A percentile compares a stretch with the other conserved stretches of the same genome.
Evolutionary conservation across 495 filamentous ascomycete genomes (phyloP).

Genomic region (Penicillium egyptiacum): DNA sequence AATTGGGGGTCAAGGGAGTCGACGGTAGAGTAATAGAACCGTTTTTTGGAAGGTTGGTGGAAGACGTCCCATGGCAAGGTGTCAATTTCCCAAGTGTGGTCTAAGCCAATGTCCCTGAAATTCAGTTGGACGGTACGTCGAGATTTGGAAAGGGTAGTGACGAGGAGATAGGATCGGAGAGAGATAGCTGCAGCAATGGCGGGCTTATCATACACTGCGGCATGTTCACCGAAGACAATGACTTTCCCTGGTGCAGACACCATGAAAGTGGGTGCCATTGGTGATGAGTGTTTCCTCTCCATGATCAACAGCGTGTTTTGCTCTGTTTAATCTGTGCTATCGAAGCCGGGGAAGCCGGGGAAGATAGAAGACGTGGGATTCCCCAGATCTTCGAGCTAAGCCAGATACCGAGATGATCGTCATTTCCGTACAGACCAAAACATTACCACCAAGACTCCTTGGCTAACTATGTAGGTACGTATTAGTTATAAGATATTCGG

Average conservation of each 20-base stretch:
- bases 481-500: too few relatives aligned
- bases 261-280: conserved; percentile 84
- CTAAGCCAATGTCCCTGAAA: conserved; percentile 82
- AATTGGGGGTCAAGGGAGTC: conserved; percentile 83
- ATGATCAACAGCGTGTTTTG: too few relatives aligned
- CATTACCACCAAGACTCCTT: too few relatives aligned
- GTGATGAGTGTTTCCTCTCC: conserved; percentile 34
- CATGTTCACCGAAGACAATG: conserved; percentile 95
- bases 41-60: conserved; percentile 78
- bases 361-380: too few relatives aligned
- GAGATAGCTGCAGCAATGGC: conserved; percentile 94
- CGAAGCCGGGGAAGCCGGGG: too few relatives aligned
- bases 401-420: too few relatives aligned
- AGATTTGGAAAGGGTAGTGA: conserved; percentile 84
- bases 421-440: too few relatives aligned
- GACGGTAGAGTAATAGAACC: conserved; percentile 85
- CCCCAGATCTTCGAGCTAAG: too few relatives aligned
- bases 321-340: too few relatives aligned
- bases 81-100: conserved; percentile 91
- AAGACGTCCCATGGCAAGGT: conserved; percentile 82
- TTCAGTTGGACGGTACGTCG: conserved; percentile 77
- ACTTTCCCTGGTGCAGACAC: conserved; percentile 96
- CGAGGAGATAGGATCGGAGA: conserved; percentile 89
- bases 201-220: conserved; percentile 93
- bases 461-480: too few relatives aligned